These are phyloP conservation scores for Aspergillus taichungensis DNA, from an alignment of 495 filamentous ascomycete genomes.

Conservation along the genomic window DNA sequence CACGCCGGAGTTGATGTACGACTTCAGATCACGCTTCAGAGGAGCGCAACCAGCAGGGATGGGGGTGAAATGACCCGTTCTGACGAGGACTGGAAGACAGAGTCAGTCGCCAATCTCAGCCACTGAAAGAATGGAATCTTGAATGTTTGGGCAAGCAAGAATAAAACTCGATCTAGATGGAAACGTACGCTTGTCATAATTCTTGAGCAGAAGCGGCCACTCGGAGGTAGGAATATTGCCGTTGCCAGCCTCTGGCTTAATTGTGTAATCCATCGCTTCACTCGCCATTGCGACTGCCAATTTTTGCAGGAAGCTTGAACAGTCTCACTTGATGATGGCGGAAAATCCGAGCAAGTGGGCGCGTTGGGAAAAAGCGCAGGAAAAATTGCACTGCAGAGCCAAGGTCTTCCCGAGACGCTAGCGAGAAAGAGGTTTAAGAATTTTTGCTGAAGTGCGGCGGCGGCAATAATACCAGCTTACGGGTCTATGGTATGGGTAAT, in stretches of 20 bases:
- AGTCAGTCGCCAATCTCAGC: conserved; percentile 15
- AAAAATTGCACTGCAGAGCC: conserved; percentile 15
- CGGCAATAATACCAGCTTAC: conserved; percentile 3
- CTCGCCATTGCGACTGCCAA: conserved; percentile 58
- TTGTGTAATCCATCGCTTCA: conserved; percentile 64
- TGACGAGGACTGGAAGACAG: conserved; percentile 57
- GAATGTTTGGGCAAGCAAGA: too few species aligned
- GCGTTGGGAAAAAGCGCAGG: conserved; percentile 12
- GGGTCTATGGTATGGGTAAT: too few species aligned
- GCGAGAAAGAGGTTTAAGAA: conserved; percentile 20
- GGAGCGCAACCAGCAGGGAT: conserved; percentile 84
- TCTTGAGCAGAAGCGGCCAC: conserved; percentile 88
- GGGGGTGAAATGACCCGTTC: conserved; percentile 88
- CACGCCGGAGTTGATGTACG: conserved; percentile 89
- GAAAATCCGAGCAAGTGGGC: conserved; percentile 12
- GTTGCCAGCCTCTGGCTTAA: conserved; percentile 73
- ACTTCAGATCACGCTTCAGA: conserved; percentile 84
- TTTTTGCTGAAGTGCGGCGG: conserved; percentile 19
- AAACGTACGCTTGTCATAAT: conserved; percentile 69
- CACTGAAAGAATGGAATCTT: conserved; percentile 2
- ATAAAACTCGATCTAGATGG: not conserved
- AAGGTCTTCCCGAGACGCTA: conserved; percentile 19
- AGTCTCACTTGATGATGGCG: conserved; percentile 16
- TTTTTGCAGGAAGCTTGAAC: conserved; percentile 16
- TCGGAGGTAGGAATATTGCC: conserved; percentile 66